Conservation (phyloP, 2,329 filamentous ascomycete genomes). For the Stagonosporopsis vannaccii region DNA sequence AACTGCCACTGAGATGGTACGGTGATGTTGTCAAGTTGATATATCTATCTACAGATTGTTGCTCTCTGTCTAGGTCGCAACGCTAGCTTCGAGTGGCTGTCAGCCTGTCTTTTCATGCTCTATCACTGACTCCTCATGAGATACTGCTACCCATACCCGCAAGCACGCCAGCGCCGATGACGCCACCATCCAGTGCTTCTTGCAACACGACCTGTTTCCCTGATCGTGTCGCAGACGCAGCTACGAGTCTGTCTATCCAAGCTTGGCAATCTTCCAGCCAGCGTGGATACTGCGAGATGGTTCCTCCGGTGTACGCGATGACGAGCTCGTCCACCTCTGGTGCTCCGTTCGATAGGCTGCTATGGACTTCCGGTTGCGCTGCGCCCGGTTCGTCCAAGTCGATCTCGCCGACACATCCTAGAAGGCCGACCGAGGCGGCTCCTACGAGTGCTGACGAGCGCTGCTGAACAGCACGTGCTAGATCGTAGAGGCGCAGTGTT, state of each 20-base stretch:
- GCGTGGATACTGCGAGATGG: conserved; percentile 79
- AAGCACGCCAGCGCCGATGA: conserved; percentile 63
- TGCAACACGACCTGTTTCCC: conserved; percentile 59
- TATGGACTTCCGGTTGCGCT: conserved; percentile 9
- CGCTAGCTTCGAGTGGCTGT: neutral
- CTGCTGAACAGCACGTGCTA: conserved; percentile 73
- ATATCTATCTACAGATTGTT: neutral
- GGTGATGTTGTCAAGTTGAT: neutral
- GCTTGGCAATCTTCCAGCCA: conserved; percentile 74
- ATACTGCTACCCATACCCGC: conserved; percentile 52
- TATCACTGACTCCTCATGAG: neutral
- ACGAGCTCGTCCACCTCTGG: conserved; percentile 66
- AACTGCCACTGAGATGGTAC: neutral
- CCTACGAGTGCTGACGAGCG: conserved; percentile 78
- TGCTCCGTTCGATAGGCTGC: conserved; percentile 22
- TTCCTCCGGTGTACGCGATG: conserved; percentile 81
- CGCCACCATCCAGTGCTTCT: conserved; percentile 62
- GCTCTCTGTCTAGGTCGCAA: neutral
- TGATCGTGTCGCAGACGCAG: conserved; percentile 47
- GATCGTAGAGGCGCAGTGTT: conserved; percentile 67
- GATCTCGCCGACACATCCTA: conserved; percentile 74
- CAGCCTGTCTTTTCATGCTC: neutral
- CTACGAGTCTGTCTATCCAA: conserved; percentile 67
- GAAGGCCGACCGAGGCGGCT: conserved; percentile 73
- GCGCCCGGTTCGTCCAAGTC: conserved; percentile 34